A percentile compares a stretch with the other conserved stretches of the same genome.
phyloP scores from a whole-genome alignment of 2,329 filamentous ascomycete species.

The Fusarium caatingaense region DNA sequence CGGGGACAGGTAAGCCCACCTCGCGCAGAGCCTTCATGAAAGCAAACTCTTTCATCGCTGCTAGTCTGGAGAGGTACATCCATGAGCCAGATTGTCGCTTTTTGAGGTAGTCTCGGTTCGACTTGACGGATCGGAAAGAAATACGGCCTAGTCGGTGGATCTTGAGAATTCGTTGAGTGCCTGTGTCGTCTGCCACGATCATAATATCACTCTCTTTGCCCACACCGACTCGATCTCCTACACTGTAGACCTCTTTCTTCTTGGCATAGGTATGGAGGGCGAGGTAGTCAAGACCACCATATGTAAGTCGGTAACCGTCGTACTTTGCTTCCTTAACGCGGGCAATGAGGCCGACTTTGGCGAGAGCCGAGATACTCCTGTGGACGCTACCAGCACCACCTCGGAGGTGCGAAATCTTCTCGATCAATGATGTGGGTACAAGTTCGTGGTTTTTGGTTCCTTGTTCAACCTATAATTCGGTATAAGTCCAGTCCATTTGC shows the following conservation, averaged over 20 bases:
- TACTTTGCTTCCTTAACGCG: slow-evolving; percentile 96
- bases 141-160: slow-evolving; percentile 96
- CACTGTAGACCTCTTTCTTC: slow-evolving; percentile 84
- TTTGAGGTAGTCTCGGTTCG: slow-evolving; percentile 93
- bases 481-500: slow-evolving; percentile 48
- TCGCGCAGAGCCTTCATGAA: slow-evolving; percentile 90
- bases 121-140: slow-evolving; percentile 95
- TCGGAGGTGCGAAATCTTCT: slow-evolving; percentile 82
- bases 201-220: slow-evolving; percentile 99
- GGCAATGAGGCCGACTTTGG: slow-evolving; percentile 91
- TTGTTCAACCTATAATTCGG: slow-evolving; percentile 78
- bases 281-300: slow-evolving; percentile 97
- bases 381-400: slow-evolving; percentile 83
- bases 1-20: slow-evolving; percentile 89
- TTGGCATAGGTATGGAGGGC: slow-evolving; percentile 90
- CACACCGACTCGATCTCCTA: slow-evolving; percentile 93
- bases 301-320: slow-evolving; percentile 95
- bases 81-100: slow-evolving; percentile 84
- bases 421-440: slow-evolving; percentile 90
- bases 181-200: slow-evolving; percentile 84
- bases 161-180: slow-evolving; percentile 86
- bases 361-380: slow-evolving; percentile 87
- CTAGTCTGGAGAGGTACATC: slow-evolving; percentile 97
- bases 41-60: slow-evolving; percentile 92
- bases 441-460: slow-evolving; percentile 98